phyloP scores from a whole-genome alignment of 768 basidiomycete species.

The Coprinellus micaceus region DNA sequence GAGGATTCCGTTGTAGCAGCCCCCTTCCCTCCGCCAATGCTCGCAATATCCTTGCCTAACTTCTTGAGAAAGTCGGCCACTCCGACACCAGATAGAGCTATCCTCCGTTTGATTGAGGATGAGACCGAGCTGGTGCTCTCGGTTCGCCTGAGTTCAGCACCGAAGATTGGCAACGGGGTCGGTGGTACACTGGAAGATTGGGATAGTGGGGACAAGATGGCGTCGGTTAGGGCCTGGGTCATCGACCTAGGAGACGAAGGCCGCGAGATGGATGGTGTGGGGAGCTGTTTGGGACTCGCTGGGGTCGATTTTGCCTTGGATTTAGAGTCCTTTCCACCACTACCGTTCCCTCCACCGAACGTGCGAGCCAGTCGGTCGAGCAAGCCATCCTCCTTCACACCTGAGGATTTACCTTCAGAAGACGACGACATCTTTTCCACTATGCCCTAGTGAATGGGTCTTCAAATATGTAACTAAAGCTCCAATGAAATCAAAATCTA shows the following conservation, averaged over 20 bases:
- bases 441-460: no score
- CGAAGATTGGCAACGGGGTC: background rate
- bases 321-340: no score
- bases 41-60: background rate
- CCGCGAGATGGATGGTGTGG: no score
- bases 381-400: no score
- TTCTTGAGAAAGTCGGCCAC: conserved; percentile 5
- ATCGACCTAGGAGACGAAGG: background rate
- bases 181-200: background rate
- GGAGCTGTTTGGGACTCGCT: no score
- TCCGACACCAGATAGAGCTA: background rate
- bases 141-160: background rate
- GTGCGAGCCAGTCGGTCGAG: no score
- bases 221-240: background rate
- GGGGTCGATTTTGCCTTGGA: no score
- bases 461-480: no score
- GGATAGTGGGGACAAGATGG: background rate
- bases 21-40: background rate
- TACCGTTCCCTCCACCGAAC: no score
- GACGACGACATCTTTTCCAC: no score
- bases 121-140: background rate
- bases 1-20: background rate
- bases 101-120: background rate
- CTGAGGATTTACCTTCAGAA: no score
- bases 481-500: no score